Conservation (phyloP, 768 basidiomycete species). For the Vararia minispora region DNA sequence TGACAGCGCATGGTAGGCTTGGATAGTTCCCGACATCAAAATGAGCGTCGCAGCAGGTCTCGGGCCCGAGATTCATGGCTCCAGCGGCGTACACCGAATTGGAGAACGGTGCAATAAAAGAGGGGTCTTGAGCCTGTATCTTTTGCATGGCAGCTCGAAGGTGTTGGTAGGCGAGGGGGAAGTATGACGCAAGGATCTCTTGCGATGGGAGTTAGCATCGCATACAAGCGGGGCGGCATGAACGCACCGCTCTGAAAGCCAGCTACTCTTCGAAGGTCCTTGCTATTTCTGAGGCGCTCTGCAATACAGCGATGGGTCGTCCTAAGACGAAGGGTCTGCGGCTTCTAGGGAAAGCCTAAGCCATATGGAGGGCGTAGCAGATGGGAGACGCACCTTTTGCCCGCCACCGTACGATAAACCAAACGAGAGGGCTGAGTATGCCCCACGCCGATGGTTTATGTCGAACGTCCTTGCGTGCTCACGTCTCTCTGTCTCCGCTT, state of each 20-base stretch:
- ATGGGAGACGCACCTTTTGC: background rate
- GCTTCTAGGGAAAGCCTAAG: background rate
- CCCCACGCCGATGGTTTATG: constrained; percentile 4
- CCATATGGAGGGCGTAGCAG: background rate
- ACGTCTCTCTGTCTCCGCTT: background rate
- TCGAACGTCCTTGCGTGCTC: no score
- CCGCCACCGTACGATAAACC: constrained; percentile 4
- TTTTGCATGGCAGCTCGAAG: background rate
- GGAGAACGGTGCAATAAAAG: constrained; percentile 8
- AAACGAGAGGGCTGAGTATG: background rate
- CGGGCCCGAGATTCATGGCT: constrained; percentile 13
- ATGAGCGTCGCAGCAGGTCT: constrained; percentile 5
- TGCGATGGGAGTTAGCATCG: no score
- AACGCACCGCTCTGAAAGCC: background rate
- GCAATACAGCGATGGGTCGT: background rate
- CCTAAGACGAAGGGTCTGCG: background rate
- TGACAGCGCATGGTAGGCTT: constrained; percentile 10
- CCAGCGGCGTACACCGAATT: constrained; percentile 10
- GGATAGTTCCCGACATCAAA: constrained; percentile 7
- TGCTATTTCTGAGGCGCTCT: background rate
- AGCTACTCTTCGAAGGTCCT: background rate
- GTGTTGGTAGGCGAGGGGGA: background rate
- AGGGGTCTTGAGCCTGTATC: background rate
- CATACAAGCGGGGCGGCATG: background rate
- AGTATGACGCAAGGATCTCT: background rate